Conservation (phyloP, 345 rosid species). For the Eucalyptus albens region DNA sequence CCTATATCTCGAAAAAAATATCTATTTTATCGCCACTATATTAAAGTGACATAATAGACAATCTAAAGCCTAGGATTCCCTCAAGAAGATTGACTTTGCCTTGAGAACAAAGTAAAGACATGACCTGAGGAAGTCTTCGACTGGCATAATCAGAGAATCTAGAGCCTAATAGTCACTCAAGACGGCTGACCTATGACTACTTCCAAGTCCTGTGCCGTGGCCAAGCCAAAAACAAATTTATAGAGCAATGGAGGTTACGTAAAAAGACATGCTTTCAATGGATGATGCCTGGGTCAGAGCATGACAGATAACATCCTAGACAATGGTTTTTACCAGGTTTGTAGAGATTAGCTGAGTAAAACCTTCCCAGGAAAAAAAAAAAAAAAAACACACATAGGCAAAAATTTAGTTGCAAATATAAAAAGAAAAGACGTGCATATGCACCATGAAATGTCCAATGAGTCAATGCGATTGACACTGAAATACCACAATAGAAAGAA, state of each 20-base stretch:
- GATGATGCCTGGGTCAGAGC: not conserved
- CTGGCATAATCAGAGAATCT: not conserved
- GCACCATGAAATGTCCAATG: not conserved
- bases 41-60: not conserved
- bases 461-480: not conserved
- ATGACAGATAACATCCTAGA: not conserved
- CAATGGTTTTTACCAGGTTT: not conserved
- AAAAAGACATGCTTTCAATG: not conserved
- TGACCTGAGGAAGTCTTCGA: not conserved
- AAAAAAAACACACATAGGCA: not conserved
- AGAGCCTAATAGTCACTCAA: not conserved
- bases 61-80: not conserved
- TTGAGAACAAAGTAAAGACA: not conserved
- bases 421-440: not conserved
- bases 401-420: not conserved
- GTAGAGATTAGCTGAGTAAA: not conserved
- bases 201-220: not conserved
- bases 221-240: not conserved
- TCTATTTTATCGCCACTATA: not conserved
- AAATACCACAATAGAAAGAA: not conserved
- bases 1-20: not conserved
- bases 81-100: not conserved
- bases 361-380: not conserved
- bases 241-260: not conserved
- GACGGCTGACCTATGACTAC: not conserved